Conservation (phyloP, 306 rosid genomes). For the Urtica urens region DNA sequence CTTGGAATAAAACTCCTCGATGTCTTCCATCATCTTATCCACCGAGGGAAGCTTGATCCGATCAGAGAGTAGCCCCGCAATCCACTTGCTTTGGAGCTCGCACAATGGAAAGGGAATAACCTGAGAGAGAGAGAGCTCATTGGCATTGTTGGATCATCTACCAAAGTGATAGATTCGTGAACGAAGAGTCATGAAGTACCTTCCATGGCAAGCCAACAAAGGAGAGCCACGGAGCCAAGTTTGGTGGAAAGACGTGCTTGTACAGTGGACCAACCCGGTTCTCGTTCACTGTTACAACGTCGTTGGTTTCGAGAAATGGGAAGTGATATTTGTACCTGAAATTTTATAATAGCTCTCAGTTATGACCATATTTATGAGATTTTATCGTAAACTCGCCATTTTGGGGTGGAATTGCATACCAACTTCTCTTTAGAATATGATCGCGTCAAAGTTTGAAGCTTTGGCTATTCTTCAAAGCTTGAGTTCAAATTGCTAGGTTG, state of each 20-base stretch:
- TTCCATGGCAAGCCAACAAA: constrained; percentile 20
- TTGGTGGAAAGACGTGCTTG: constrained; percentile 19
- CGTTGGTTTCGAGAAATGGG: constrained; percentile 21
- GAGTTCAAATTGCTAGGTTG: too few relatives aligned
- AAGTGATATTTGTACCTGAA: constrained; percentile 15
- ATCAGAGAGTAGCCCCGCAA: constrained; percentile 59
- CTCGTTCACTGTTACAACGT: constrained; percentile 15
- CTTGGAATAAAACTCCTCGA: constrained; percentile 32
- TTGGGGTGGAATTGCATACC: too few relatives aligned
- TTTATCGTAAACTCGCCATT: too few relatives aligned
- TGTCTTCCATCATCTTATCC: constrained; percentile 62
- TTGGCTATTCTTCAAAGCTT: too few relatives aligned
- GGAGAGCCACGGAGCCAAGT: constrained; percentile 22
- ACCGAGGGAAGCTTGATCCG: constrained; percentile 54
- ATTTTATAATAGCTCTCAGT: too few relatives aligned
- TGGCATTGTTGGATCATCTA: neutral
- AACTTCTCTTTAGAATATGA: too few relatives aligned
- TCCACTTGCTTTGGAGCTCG: constrained; percentile 79
- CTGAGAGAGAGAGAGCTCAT: constrained; percentile 17
- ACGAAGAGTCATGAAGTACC: constrained; percentile 18
- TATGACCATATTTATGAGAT: too few relatives aligned
- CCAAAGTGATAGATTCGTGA: neutral
- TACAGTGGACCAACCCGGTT: constrained; percentile 15
- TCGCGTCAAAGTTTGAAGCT: too few relatives aligned
- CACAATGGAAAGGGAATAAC: constrained; percentile 41